These are phyloP conservation scores for Cornus florida DNA, from an alignment of 148 eudicot species.

Conservation along the genomic window DNA sequence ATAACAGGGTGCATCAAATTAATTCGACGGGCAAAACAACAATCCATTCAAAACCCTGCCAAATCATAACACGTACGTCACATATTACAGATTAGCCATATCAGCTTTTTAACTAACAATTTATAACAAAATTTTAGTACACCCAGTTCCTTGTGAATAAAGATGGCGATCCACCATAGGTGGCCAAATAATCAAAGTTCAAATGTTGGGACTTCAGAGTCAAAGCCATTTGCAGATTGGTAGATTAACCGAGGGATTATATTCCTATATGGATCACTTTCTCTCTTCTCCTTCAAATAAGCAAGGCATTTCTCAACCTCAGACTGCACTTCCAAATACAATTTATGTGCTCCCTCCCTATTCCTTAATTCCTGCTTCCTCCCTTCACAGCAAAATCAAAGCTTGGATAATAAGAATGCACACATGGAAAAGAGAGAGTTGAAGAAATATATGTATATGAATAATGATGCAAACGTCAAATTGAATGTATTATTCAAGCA, in stretches of 20 bases:
- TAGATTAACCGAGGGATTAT: conserved; percentile 47
- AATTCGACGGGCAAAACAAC: too few relatives aligned
- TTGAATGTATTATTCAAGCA: too few relatives aligned
- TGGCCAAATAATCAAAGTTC: conserved; percentile 21
- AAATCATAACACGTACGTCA: not conserved
- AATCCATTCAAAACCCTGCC: not conserved
- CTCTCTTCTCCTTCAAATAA: conserved; percentile 66
- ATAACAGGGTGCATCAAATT: not conserved
- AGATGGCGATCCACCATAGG: not conserved
- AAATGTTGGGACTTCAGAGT: conserved; percentile 66
- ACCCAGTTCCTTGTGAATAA: not conserved
- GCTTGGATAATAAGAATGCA: not conserved
- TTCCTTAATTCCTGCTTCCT: conserved; percentile 48
- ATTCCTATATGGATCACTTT: conserved; percentile 69
- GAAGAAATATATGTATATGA: too few relatives aligned
- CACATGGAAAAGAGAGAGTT: not conserved
- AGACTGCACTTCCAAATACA: conserved; percentile 58
- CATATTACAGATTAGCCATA: not conserved
- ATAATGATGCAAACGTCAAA: too few relatives aligned
- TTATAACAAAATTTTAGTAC: not conserved
- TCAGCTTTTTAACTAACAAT: not conserved
- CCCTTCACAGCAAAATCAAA: conserved; percentile 31
- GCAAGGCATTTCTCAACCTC: conserved; percentile 66
- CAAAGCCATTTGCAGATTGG: conserved; percentile 50
- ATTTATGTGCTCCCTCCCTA: conserved; percentile 44